Conservation (phyloP, 352 stramenopile species). For the Pythium insidiosum region DNA sequence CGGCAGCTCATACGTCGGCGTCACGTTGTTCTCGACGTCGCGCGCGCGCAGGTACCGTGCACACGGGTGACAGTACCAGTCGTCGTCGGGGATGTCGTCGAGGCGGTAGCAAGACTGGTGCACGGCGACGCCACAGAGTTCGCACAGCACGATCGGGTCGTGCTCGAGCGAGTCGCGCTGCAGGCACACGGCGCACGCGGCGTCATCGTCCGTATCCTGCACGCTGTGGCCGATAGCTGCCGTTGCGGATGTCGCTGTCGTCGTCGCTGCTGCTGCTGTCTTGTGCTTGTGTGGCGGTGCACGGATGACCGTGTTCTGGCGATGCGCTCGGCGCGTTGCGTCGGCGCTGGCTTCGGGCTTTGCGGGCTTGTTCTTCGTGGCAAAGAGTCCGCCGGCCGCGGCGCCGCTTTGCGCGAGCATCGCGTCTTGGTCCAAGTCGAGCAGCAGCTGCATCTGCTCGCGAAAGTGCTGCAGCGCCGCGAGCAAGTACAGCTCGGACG, state of each 20-base stretch:
- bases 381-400: constrained; percentile 19
- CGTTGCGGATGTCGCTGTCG: neutral
- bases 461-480: constrained; percentile 50
- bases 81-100: constrained; percentile 45
- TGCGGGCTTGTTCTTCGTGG: constrained; percentile 6
- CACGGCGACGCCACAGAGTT: constrained; percentile 57
- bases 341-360: neutral
- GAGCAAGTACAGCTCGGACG: constrained; percentile 38
- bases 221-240: neutral
- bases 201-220: constrained; percentile 29
- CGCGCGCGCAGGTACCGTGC: constrained; percentile 31
- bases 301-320: neutral
- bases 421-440: constrained; percentile 31
- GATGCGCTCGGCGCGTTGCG: neutral
- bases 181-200: constrained; percentile 57
- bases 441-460: constrained; percentile 53
- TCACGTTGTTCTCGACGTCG: constrained; percentile 31
- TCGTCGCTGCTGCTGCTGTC: neutral
- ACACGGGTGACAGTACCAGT: constrained; percentile 78
- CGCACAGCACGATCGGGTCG: constrained; percentile 78
- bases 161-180: constrained; percentile 54
- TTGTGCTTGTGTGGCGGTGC: neutral
- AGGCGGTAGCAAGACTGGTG: constrained; percentile 81
- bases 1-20: constrained; percentile 41
- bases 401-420: constrained; percentile 16